Base-by-base conservation (phyloP, 108 stramenopile genomes). In the Pseudonitzschia multiseries region DNA sequence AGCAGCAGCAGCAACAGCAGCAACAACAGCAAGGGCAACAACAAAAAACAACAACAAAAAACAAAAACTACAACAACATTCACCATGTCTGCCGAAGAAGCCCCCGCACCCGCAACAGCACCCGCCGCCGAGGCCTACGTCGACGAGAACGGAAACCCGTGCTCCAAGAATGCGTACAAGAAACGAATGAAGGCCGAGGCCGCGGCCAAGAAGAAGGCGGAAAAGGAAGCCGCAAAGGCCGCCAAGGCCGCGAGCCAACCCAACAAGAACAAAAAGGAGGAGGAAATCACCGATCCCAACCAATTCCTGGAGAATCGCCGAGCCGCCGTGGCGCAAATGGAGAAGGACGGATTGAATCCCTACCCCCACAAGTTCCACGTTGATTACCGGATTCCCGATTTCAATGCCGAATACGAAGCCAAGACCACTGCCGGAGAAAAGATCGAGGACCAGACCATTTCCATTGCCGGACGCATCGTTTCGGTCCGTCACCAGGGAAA, bases 361-460 rank as follows among this genome's bases (percentile, higher is more conserved):
- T 99, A 97, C 76, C 99, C 99, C 1, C 97, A 99, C 95, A 99
- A 99, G 89, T 99, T 98, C 76, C 82, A 89, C 57, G 94, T 95
- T 0, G 86, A 90, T 64, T 87, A 83, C 64, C 86, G 95, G 56
- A 72, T 99, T 64, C 96, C 97, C 17, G 98, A 97, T 66, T 99
- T 91, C 70, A 83, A 82, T 32, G 77, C 77, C 32, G 86, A 88
- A 70, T 98, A 81, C 82, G 78, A 82, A 29, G 46, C 83, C 70
- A 82, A 89, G 27, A 95, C 91, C 22, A 77, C 80, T 15, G 81
- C 82, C 17, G 97, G 94, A 28, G 85, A 87, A 43, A 77, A 74
- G 56, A 65, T 95, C 13, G 88, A 96, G 57, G 89, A 81, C 15
- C 80, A 71, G 33, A 65, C 81, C 20, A 92, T 97, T 21, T 83